Percentiles rank a stretch among this genome's conserved stretches.
phyloP scores from a whole-genome alignment of 148 eudicot genomes.

The Cornus suecica region DNA sequence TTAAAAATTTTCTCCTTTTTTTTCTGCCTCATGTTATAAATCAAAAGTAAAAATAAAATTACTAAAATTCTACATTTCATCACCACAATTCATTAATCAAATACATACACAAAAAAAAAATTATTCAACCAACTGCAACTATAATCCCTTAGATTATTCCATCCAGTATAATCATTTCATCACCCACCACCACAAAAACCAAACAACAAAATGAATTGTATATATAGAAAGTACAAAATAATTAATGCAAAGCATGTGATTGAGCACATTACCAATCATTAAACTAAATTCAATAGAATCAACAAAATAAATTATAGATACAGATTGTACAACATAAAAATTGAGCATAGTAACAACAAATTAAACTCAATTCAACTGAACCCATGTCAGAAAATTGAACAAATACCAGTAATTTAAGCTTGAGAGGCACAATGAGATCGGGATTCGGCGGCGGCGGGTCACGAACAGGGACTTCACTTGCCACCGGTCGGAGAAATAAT shows the following conservation, averaged over 20 bases:
- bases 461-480: conserved; percentile 33
- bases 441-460: conserved; percentile 21
- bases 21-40: neutral
- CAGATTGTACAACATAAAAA: no score
- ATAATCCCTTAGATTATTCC: neutral
- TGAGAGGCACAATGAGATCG: conserved; percentile 31
- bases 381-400: neutral
- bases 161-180: neutral
- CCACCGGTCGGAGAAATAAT: conserved; percentile 21
- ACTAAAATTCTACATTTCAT: neutral
- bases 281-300: no score
- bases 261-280: no score
- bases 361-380: no score
- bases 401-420: conserved; percentile 77
- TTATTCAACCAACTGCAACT: no score
- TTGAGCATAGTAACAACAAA: no score
- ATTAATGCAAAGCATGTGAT: no score
- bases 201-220: neutral
- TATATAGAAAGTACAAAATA: no score
- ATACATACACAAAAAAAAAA: no score
- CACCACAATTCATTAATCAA: neutral
- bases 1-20: neutral
- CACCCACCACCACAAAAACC: neutral
- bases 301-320: no score
- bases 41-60: neutral